These are phyloP conservation scores for Pythium phragmitis DNA, from an alignment of 352 stramenopile species.

Conservation along the genomic window DNA sequence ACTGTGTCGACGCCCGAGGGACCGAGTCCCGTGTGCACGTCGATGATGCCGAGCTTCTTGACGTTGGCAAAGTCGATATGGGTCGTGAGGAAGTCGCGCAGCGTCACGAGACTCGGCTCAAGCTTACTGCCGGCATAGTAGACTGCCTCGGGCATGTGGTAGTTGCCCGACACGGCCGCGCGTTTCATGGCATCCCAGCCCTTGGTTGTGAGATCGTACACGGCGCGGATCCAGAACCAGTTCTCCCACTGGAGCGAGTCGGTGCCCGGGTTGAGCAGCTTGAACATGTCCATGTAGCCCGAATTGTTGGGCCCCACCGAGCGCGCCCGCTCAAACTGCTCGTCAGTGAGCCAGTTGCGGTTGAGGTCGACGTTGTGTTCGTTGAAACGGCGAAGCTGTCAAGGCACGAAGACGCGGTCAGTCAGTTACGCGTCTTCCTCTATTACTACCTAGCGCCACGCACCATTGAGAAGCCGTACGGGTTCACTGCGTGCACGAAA, in stretches of 20 bases:
- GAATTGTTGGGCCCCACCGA: constrained; percentile 70
- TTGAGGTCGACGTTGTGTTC: constrained; percentile 95
- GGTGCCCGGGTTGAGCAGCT: constrained; percentile 60
- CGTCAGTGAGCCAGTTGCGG: constrained; percentile 80
- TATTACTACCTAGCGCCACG: background rate
- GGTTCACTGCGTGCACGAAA: constrained; percentile 91
- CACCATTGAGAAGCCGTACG: constrained; percentile 65
- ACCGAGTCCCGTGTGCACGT: constrained; percentile 94
- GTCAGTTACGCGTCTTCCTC: background rate
- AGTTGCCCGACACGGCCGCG: constrained; percentile 87
- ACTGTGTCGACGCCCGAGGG: constrained; percentile 47
- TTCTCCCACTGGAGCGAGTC: constrained; percentile 22
- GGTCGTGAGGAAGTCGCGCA: constrained; percentile 68
- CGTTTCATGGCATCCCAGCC: constrained; percentile 71
- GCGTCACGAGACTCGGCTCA: constrained; percentile 63
- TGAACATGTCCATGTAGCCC: constrained; percentile 78
- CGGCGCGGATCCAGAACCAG: constrained; percentile 53
- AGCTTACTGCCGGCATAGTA: constrained; percentile 87
- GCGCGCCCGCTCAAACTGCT: constrained; percentile 48
- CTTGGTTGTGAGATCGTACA: constrained; percentile 35
- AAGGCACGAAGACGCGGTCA: background rate
- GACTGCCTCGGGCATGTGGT: constrained; percentile 68
- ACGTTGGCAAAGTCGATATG: constrained; percentile 45
- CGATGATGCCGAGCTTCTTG: constrained; percentile 66
- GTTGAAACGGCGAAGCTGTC: constrained; percentile 83